These are phyloP conservation scores for Globisporangium polare DNA, from an alignment of 352 stramenopile species.

Conservation along the genomic window DNA sequence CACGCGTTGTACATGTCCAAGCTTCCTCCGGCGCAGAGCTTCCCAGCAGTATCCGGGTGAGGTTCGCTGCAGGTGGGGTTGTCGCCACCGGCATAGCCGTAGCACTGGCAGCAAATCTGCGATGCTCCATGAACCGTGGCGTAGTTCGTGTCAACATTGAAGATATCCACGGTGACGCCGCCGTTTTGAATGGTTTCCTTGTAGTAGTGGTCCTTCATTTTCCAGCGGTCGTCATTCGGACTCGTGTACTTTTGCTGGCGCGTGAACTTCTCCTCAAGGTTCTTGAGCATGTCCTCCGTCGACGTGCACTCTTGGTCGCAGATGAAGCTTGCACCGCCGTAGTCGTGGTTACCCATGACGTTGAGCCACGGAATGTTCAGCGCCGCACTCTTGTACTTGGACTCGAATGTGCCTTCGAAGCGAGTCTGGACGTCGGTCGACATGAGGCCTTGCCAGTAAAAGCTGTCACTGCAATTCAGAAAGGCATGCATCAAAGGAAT, in stretches of 20 bases:
- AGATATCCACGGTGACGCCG: slow-evolving; percentile 60
- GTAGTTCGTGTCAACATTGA: slow-evolving; percentile 69
- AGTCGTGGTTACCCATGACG: slow-evolving; percentile 79
- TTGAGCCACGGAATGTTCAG: slow-evolving; percentile 73
- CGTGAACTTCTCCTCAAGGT: slow-evolving; percentile 53
- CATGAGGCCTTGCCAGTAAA: slow-evolving; percentile 79
- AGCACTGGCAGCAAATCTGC: slow-evolving; percentile 76
- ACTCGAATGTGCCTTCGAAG: slow-evolving; percentile 71
- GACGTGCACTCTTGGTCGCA: slow-evolving; percentile 54
- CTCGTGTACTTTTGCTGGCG: slow-evolving; percentile 65
- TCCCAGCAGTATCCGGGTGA: slow-evolving; percentile 30
- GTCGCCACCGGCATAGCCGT: slow-evolving; percentile 40
- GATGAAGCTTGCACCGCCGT: slow-evolving; percentile 67
- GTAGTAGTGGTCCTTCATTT: slow-evolving; percentile 71
- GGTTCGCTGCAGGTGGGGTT: slow-evolving; percentile 37
- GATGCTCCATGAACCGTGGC: slow-evolving; percentile 55
- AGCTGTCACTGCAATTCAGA: slow-evolving; percentile 51
- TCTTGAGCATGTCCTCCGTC: slow-evolving; percentile 40
- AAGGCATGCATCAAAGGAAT: not conserved
- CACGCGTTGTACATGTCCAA: slow-evolving; percentile 56
- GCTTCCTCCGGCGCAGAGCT: slow-evolving; percentile 44
- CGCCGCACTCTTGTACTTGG: slow-evolving; percentile 47
- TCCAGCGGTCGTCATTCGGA: slow-evolving; percentile 68
- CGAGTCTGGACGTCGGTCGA: slow-evolving; percentile 37
- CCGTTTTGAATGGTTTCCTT: slow-evolving; percentile 40